A percentile compares a stretch with the other conserved stretches of the same genome.
phyloP scores from a whole-genome alignment of 2,329 filamentous ascomycete genomes.

The Thelonectria rubi region DNA sequence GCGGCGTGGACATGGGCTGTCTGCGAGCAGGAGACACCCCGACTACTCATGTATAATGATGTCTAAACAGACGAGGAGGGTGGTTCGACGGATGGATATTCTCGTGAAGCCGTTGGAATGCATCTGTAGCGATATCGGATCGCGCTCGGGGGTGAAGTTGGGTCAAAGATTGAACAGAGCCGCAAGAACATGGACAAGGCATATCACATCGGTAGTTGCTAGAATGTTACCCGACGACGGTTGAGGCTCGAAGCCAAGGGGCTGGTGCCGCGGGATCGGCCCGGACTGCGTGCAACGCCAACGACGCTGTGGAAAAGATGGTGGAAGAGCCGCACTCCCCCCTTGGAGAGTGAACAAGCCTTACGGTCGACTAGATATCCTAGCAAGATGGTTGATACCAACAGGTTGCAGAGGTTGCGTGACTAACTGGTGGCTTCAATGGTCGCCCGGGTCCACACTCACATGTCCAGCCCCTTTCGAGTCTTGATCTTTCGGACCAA shows the following conservation, averaged over 20 bases:
- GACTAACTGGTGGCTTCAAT: no score
- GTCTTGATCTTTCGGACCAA: constrained; percentile 26
- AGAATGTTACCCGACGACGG: constrained; percentile 35
- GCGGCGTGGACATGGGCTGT: constrained; percentile 52
- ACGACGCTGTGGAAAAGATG: neutral
- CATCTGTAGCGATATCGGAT: constrained; percentile 23
- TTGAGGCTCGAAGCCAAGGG: constrained; percentile 10
- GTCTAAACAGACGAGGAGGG: constrained; percentile 36
- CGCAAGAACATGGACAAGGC: constrained; percentile 26
- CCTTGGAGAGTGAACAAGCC: constrained; percentile 16
- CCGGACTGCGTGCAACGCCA: constrained; percentile 13
- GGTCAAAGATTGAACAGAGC: constrained; percentile 12
- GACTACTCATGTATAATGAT: constrained; percentile 50
- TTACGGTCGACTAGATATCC: constrained; percentile 27
- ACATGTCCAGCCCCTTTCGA: constrained; percentile 20
- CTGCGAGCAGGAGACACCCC: constrained; percentile 46
- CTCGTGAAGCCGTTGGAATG: neutral
- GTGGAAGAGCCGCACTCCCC: neutral
- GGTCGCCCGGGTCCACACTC: constrained; percentile 32
- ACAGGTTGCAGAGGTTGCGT: constrained; percentile 18
- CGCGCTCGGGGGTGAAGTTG: constrained; percentile 15
- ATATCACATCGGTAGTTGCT: constrained; percentile 16
- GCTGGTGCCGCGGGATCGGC: constrained; percentile 29
- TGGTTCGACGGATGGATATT: constrained; percentile 14
- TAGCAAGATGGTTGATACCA: constrained; percentile 14